Percentiles rank a stretch among this genome's conserved stretches.
Conservation (phyloP, 2,329 filamentous ascomycete genomes). For the Aspergillus neoniger region DNA sequence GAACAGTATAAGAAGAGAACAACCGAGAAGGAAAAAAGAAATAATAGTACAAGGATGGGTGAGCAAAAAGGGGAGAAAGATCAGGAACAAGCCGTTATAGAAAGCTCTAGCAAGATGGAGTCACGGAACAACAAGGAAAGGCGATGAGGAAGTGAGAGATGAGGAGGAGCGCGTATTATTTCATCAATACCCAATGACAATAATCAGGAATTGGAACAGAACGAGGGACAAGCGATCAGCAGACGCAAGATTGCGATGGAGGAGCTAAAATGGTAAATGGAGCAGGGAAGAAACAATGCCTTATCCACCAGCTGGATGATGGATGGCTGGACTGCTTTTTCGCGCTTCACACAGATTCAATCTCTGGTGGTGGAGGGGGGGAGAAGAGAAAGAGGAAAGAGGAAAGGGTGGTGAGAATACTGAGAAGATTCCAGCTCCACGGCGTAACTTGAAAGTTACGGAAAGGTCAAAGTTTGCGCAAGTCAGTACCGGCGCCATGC, state of each 20-base stretch:
- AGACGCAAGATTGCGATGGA: conserved; percentile 1
- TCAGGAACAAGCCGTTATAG: conserved; percentile 9
- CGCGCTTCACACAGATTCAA: too few species aligned
- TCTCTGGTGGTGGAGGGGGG: neutral
- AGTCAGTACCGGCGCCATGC: conserved; percentile 8
- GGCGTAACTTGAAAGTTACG: conserved; percentile 7
- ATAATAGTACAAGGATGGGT: conserved; percentile 11
- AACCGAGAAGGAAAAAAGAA: neutral
- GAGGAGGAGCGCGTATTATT: neutral
- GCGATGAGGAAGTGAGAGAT: neutral
- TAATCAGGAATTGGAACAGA: neutral
- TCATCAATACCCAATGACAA: conserved; percentile 6
- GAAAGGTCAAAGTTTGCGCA: conserved; percentile 18
- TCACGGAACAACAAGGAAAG: neutral
- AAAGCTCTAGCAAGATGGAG: conserved; percentile 2
- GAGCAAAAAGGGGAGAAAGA: conserved; percentile 2
- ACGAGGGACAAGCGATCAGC: neutral
- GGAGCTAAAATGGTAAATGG: neutral
- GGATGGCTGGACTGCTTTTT: neutral
- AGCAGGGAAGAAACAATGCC: neutral
- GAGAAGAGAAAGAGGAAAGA: conserved; percentile 6
- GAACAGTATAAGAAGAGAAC: neutral
- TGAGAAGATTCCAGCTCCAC: neutral
- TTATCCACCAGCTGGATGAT: conserved; percentile 1
- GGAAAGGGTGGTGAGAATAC: conserved; percentile 11